Evolutionary conservation across 2,329 filamentous ascomycete species (phyloP), one percentile per base, ranked within the genome.

Genomic region (Blastomyces percursus): DNA sequence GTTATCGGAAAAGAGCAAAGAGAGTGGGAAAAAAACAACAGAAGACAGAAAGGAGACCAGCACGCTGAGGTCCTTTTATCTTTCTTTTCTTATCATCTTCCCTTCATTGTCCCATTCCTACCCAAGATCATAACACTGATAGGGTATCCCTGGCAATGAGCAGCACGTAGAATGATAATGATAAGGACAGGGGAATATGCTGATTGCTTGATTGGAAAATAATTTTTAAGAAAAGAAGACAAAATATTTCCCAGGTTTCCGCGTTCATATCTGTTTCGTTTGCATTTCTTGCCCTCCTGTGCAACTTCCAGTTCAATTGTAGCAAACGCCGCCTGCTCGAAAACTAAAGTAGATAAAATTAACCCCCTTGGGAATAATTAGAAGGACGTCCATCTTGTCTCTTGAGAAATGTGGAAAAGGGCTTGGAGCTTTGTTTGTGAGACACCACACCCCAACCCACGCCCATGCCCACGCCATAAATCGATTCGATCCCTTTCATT

Each of bases 381-480:
- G 14, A 44, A 44, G 42, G 42, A 19, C 42, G 42, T 44, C 42
- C 42, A 19, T 19, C 42, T 44, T 44, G 42, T 44, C 42, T 6
- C 16, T n/a, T 44, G 16, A n/a, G 19, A 19, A 16, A 42, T 35
- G n/a, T n/a, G 35, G 42, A 44, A 16, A 44, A 19, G 19, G 42
- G 42, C 16, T 19, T 44, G 42, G 42, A 44, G 42, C 35, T 44
- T 44, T 44, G 42, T 16, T n/a, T 44, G 42, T 19, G 16, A 44
- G n/a, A 44, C 42, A 44, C 19, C 19, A 44, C 42, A 51, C 14
- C 27, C 48, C 24, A 51, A 30, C 48, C 48, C 48, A 30, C 48
- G 48, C 48, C 48, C 48, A 51, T 24, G 48, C 59, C 68, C 70
- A 72, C 69, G 72, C 71, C 71, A 69, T 70, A 70, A 71, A 71